phyloP scores from a whole-genome alignment of 257 asterid species.

The Solanum verrucosum region DNA sequence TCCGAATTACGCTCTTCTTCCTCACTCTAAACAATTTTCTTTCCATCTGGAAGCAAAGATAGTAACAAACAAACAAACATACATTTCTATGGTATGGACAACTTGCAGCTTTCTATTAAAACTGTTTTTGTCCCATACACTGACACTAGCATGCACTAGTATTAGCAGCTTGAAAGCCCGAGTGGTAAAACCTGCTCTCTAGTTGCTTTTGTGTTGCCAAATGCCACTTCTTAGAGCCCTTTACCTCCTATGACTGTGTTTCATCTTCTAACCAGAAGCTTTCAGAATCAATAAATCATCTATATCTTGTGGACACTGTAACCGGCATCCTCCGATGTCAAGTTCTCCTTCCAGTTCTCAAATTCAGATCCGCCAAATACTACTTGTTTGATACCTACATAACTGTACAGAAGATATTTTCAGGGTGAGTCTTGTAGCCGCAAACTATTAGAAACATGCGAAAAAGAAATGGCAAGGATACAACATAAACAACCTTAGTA shows the following conservation, averaged over 20 bases:
- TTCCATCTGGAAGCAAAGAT: background rate
- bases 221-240: background rate
- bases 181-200: background rate
- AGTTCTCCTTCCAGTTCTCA: constrained; percentile 72
- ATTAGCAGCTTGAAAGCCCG: background rate
- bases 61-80: background rate
- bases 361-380: constrained; percentile 78
- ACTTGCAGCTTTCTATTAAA: background rate
- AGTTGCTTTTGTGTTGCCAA: background rate
- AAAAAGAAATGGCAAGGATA: background rate
- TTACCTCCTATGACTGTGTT: background rate
- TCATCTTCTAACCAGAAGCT: background rate
- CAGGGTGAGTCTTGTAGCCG: background rate
- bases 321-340: constrained; percentile 73
- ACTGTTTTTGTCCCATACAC: background rate
- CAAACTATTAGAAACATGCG: background rate
- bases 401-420: constrained; percentile 30
- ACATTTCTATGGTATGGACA: background rate
- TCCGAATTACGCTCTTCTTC: background rate
- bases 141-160: background rate
- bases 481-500: background rate
- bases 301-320: constrained; percentile 73
- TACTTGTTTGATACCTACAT: constrained; percentile 81
- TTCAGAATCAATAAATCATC: constrained; percentile 8
- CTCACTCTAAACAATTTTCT: background rate